Conservation (phyloP, 1,139 yeast species). For the Blastobotrys malaysiensis region DNA sequence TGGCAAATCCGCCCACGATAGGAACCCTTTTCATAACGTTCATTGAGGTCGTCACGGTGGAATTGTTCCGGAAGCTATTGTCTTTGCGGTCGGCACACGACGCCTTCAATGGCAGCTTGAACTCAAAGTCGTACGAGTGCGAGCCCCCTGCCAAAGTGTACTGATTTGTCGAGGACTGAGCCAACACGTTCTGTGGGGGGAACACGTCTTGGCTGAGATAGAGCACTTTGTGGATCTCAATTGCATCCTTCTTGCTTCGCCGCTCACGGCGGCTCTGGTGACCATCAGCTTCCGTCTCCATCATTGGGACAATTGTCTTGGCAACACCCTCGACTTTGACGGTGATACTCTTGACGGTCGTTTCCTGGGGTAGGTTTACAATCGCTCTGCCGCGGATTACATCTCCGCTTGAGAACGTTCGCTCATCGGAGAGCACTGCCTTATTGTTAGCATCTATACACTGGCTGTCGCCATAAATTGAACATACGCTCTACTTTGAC, state of each 20-base stretch:
- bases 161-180: constrained; percentile 45
- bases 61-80: not conserved
- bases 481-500: not conserved
- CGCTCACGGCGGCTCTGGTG: constrained; percentile 22
- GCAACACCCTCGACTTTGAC: constrained; percentile 58
- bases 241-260: constrained; percentile 20
- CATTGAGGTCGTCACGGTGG: constrained; percentile 1
- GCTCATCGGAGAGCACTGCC: constrained; percentile 1
- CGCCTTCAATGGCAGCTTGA: constrained; percentile 48
- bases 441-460: no score
- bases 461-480: not conserved
- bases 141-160: constrained; percentile 59
- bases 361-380: constrained; percentile 43
- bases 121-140: constrained; percentile 53
- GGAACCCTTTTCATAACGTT: not conserved
- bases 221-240: constrained; percentile 51
- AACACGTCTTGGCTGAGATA: constrained; percentile 53
- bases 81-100: constrained; percentile 42
- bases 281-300: constrained; percentile 4
- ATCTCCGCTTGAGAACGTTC: constrained; percentile 51
- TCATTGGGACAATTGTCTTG: constrained; percentile 34
- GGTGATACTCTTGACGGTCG: constrained; percentile 47
- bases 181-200: constrained; percentile 53
- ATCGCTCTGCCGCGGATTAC: constrained; percentile 44
- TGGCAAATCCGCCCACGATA: constrained; percentile 1